Base-by-base conservation (phyloP, 2,329 filamentous ascomycete species). In the Emmonsiellopsis sp. region DNA sequence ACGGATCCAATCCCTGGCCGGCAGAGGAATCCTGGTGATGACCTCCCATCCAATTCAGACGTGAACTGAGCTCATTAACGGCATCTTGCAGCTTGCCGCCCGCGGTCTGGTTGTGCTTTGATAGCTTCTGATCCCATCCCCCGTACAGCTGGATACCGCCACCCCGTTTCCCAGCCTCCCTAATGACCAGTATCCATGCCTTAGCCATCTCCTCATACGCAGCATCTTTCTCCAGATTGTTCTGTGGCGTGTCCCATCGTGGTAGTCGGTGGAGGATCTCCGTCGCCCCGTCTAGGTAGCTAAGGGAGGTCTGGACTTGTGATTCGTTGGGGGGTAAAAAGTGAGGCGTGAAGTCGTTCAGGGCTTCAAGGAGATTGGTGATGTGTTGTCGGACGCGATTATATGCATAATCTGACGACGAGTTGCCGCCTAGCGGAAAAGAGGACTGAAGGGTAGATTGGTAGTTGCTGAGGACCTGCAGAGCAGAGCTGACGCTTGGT, bases 151-250 rank as follows among this genome's bases (percentile, higher is more conserved):
- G 84, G 63, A 97, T 93, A 35, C 93, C 93, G 31, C 89, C 91
- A 9, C 89, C 92, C 61, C 87, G 82, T 75, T 97, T 97, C 20
- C 87, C 85, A 1, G 90, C 89, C 70, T 98, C 93, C 57, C 85
- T 85, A 61, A 98, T 87, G 49, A 95, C 92, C 60, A 94, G 71
- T 13, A 89, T 85, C 93, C 93, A 98, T 1, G 93, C 93, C 64
- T 86, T 89, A 30, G 89, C 86, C 58, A 98, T 91, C 67, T 97
- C 93, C 64, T 98, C 92, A 66, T 98, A 98, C 6, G 92, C 91
- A 58, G 89, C 89, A 60, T 95, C 86, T 71, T 96, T 96, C 75
- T 95, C 89, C 62, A 95, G 81, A 60, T 91, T 91, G 73, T 96
- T 87, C 58, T 89, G 83, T 56, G 86, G 87, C 44, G 84, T 89